A percentile compares a stretch with the other conserved stretches of the same genome.
phyloP scores from a whole-genome alignment of 1,284 basidiomycete species.

The Porodaedalea pini region DNA sequence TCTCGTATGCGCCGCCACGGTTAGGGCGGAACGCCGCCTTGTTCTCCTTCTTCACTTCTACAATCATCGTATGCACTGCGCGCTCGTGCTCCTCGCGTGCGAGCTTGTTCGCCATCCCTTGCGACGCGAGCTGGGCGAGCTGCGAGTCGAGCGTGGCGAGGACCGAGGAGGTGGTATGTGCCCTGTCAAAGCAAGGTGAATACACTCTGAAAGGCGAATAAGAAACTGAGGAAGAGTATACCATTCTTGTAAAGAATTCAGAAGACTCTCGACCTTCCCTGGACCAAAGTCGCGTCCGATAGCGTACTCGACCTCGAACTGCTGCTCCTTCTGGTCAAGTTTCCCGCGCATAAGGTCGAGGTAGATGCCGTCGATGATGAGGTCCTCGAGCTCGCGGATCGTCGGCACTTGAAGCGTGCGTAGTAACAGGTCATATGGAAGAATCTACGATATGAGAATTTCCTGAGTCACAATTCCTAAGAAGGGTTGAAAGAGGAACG shows the following conservation, averaged over 20 bases:
- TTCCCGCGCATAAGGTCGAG: slow-evolving; percentile 84
- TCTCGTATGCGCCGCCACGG: slow-evolving; percentile 30
- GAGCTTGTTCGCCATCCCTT: slow-evolving; percentile 34
- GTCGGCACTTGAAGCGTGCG: slow-evolving; percentile 65
- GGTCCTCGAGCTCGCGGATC: slow-evolving; percentile 86
- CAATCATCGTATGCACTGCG: slow-evolving; percentile 42
- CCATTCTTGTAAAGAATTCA: slow-evolving; percentile 70
- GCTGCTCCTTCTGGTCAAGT: slow-evolving; percentile 84
- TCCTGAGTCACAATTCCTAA: neutral
- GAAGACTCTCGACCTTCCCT: slow-evolving; percentile 57
- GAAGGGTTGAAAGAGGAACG: slow-evolving; percentile 29
- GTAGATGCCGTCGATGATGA: slow-evolving; percentile 95
- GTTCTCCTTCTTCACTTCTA: slow-evolving; percentile 46
- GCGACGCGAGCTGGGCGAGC: slow-evolving; percentile 43
- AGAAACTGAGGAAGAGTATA: slow-evolving; percentile 27
- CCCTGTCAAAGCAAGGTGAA: slow-evolving; percentile 44
- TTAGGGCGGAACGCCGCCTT: slow-evolving; percentile 26
- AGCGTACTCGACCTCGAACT: slow-evolving; percentile 87
- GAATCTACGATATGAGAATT: slow-evolving; percentile 47
- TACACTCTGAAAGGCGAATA: neutral
- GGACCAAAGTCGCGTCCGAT: slow-evolving; percentile 84
- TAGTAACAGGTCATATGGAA: slow-evolving; percentile 69
- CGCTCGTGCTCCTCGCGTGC: slow-evolving; percentile 47
- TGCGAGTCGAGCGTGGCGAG: slow-evolving; percentile 55
- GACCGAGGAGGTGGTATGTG: slow-evolving; percentile 63